Percentiles rank a stretch among this genome's conserved stretches.
phyloP scores from a whole-genome alignment of 345 rosid genomes.

The Syzygium aqueum region DNA sequence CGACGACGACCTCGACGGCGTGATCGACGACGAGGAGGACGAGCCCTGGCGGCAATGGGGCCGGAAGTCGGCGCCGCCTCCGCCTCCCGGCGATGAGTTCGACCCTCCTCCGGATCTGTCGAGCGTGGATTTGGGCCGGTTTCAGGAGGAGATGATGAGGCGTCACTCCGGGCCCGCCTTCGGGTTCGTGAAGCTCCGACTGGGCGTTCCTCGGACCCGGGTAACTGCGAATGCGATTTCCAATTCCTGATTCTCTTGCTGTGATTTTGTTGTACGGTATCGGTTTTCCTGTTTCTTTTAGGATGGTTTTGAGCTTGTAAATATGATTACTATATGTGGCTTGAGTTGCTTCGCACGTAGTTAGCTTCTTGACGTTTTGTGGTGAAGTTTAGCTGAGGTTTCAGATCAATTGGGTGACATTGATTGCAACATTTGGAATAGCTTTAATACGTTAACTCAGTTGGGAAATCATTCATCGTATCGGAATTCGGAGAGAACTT shows the following conservation, averaged over 20 bases:
- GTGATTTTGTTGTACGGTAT: neutral
- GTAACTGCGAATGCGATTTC: slow-evolving; percentile 12
- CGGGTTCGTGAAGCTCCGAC: slow-evolving; percentile 86
- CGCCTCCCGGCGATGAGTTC: slow-evolving; percentile 14
- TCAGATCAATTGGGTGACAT: neutral
- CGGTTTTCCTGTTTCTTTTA: neutral
- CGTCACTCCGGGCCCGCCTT: slow-evolving; percentile 51
- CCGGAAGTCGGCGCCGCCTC: slow-evolving; percentile 11
- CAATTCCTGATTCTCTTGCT: neutral
- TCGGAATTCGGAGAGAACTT: no score
- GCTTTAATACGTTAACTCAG: neutral
- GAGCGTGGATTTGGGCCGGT: slow-evolving; percentile 40
- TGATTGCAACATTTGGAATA: neutral
- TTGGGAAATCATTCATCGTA: neutral
- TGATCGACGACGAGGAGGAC: slow-evolving; percentile 86
- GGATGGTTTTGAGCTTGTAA: neutral
- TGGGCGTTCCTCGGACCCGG: slow-evolving; percentile 55
- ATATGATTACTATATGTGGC: neutral
- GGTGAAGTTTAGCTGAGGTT: neutral
- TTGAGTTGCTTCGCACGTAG: neutral
- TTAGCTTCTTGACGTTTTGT: neutral
- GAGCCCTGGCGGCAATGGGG: slow-evolving; percentile 96
- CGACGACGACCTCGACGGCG: slow-evolving; percentile 80
- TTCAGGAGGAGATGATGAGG: slow-evolving; percentile 59
- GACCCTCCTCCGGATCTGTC: slow-evolving; percentile 74